Conservation (phyloP, 331 rosid species). For the Acacia pycnantha region DNA sequence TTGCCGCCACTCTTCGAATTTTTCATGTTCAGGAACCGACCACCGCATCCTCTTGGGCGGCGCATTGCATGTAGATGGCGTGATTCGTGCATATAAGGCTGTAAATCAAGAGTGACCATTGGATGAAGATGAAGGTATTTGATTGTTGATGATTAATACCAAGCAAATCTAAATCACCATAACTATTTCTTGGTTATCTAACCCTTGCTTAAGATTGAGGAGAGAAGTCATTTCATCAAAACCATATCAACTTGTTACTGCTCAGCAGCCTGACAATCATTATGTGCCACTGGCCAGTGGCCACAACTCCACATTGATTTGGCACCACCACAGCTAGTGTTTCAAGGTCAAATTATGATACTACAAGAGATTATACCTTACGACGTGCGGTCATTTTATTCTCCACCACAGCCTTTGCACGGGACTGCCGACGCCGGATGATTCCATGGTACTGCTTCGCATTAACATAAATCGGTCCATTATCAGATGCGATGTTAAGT, state of each 20-base stretch:
- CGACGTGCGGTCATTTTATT: slow-evolving; percentile 56
- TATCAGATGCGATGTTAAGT: slow-evolving; percentile 72
- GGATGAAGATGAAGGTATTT: neutral
- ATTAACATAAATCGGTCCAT: slow-evolving; percentile 92
- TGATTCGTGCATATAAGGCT: slow-evolving; percentile 97
- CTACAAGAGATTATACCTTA: slow-evolving; percentile 53
- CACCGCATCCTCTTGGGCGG: slow-evolving; percentile 94
- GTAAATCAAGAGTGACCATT: slow-evolving; percentile 24
- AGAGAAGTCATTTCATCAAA: neutral
- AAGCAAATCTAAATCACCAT: neutral
- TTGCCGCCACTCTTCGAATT: slow-evolving; percentile 16
- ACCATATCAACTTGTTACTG: neutral
- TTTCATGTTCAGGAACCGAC: slow-evolving; percentile 85
- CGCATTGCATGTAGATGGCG: slow-evolving; percentile 97
- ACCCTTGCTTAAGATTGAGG: neutral
- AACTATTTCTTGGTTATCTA: neutral
- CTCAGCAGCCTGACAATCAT: neutral
- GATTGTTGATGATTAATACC: neutral
- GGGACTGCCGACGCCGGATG: slow-evolving; percentile 85
- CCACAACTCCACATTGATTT: neutral
- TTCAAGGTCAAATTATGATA: neutral
- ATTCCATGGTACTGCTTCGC: slow-evolving; percentile 98
- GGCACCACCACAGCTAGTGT: neutral
- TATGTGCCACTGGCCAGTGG: neutral
- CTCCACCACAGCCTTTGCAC: slow-evolving; percentile 80